Evolutionary conservation across 176 grass and related monocot species (phyloP), one percentile per base, ranked within the genome.

Genomic region (Tillandsia fasciculata): DNA sequence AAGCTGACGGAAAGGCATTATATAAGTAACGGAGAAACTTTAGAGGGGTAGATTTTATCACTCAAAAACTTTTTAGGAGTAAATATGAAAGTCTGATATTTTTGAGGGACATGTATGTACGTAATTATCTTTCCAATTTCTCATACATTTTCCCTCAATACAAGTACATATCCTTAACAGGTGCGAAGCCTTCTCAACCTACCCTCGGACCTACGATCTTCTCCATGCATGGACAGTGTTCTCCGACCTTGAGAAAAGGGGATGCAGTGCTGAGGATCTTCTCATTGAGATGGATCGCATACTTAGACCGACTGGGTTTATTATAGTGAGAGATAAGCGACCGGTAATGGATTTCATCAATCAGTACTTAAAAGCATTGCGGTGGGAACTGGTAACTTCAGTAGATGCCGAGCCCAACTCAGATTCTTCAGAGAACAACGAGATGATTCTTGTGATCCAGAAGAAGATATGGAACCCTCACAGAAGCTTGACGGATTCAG

Each of bases 141-240:
- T 50, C 10, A 13, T 50, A 2, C 54, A 10, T 53, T 63, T 14
- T 70, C 27, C 71, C 12, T 59, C 50, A 49, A 70, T 52, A 12
- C 12, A 48, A 17, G 52, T 74, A 10, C 27, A 50, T 64, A 18
- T 8, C 28, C 14, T 53, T 79, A 66, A 73, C 76, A 99, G 94
- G 94, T 99, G 94, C 48, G 89, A 99, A 69, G 89, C 94, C 54
- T 99, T 87, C 75, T 99, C 94, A 9, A 99, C 94, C 67, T 99
- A 99, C 74, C 94, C 94, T 72, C 89, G 94, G 77, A 99, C 94
- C 0, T 97, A 97, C 68, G 93, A 97, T 76, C 89, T 97, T 77
- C 86, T 97, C 17, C 93, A 97, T 64, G 93, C 94, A 26, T 99
- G 94, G 94, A 75, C 94, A 26, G 87, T 99, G 54, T 99, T 99